Conservation (phyloP, 2,329 filamentous ascomycete genomes). For the Venturia effusa region DNA sequence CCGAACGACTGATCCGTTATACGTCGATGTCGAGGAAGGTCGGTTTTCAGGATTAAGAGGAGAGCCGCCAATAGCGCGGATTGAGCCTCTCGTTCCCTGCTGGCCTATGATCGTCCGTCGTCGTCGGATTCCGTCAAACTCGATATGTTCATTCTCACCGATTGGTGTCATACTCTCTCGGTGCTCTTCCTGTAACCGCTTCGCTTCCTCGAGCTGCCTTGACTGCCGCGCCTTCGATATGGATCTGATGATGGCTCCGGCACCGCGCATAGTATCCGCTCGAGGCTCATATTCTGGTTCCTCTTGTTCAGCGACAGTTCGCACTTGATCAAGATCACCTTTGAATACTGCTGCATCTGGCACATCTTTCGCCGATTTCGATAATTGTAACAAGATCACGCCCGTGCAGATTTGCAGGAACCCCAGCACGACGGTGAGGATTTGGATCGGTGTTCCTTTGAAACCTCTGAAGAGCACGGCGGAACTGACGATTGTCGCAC, state of each 20-base stretch:
- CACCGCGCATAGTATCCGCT: slow-evolving; percentile 86
- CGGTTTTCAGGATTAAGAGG: slow-evolving; percentile 26
- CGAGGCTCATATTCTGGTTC: slow-evolving; percentile 95
- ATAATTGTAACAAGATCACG: slow-evolving; percentile 87
- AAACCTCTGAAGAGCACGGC: slow-evolving; percentile 89
- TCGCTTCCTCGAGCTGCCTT: slow-evolving; percentile 70
- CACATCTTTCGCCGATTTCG: slow-evolving; percentile 95
- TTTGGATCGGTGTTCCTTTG: slow-evolving; percentile 70
- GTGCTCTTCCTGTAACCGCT: slow-evolving; percentile 68
- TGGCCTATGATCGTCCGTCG: slow-evolving; percentile 45
- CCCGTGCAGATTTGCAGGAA: slow-evolving; percentile 91
- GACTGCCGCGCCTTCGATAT: slow-evolving; percentile 66
- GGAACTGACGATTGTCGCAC: slow-evolving; percentile 86
- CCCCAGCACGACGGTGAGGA: slow-evolving; percentile 82
- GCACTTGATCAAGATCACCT: slow-evolving; percentile 87
- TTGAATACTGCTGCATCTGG: slow-evolving; percentile 86
- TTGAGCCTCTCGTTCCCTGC: neutral
- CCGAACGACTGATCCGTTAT: slow-evolving; percentile 23
- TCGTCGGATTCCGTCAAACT: slow-evolving; percentile 85
- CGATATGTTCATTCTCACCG: slow-evolving; percentile 66
- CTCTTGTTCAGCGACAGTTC: slow-evolving; percentile 88
- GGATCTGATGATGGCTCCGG: slow-evolving; percentile 76
- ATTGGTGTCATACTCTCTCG: slow-evolving; percentile 75
- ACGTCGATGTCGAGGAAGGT: slow-evolving; percentile 23
- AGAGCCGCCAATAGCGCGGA: neutral